Evolutionary conservation across 805 yeast species (phyloP).

Genomic region (Dipodascopsis tothii): DNA sequence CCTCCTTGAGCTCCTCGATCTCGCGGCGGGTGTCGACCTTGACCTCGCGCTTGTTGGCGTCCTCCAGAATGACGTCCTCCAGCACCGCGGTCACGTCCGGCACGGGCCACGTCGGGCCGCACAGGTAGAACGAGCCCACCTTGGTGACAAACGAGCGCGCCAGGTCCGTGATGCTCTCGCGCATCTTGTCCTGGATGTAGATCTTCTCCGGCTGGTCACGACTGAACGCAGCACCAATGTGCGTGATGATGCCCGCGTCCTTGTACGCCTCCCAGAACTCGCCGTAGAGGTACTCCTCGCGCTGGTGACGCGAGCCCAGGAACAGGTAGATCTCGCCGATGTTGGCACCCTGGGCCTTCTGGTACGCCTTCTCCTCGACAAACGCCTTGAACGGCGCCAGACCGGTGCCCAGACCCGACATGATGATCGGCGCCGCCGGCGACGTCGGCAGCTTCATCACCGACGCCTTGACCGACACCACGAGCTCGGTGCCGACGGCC

Average conservation of each 20-base stretch:
- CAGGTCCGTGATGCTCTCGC: constrained; percentile 63
- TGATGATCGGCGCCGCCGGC: constrained; percentile 81
- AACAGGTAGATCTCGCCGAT: constrained; percentile 84
- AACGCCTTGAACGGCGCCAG: constrained; percentile 97
- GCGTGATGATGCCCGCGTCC: constrained; percentile 85
- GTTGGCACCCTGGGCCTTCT: constrained; percentile 75
- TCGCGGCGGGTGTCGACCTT: constrained; percentile 66
- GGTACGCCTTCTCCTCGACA: constrained; percentile 91
- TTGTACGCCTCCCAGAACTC: constrained; percentile 95
- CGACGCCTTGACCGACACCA: constrained; percentile 91
- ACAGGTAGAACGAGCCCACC: constrained; percentile 85
- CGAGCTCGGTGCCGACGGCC: constrained; percentile 71
- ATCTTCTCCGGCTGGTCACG: constrained; percentile 94
- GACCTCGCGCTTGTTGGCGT: constrained; percentile 60
- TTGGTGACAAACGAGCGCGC: constrained; percentile 70
- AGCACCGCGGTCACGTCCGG: constrained; percentile 90
- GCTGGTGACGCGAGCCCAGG: constrained; percentile 90
- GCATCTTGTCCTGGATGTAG: constrained; percentile 88
- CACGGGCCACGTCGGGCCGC: constrained; percentile 98
- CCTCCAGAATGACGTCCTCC: constrained; percentile 66
- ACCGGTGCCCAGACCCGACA: constrained; percentile 98
- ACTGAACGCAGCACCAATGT: constrained; percentile 95
- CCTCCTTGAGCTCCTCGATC: constrained; percentile 89
- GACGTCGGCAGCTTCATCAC: constrained; percentile 92
- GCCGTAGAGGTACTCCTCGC: constrained; percentile 92